Base-by-base conservation (phyloP, 305 asterid genomes). In the Fraxinus nigra region DNA sequence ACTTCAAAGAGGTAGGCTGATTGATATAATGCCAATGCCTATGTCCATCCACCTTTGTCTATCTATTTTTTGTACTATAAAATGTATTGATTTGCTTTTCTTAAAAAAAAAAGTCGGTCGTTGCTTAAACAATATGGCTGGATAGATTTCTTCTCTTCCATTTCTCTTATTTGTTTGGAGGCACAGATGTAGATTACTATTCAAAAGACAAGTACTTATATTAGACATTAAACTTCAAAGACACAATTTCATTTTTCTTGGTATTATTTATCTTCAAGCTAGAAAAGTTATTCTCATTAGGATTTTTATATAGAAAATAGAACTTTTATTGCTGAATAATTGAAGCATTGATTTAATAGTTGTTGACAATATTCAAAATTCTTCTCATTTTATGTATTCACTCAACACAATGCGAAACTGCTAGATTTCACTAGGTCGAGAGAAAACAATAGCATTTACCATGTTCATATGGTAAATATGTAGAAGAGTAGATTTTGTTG, bases 1-100 rank as follows among this genome's bases (percentile, higher is more conserved):
- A 85, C 84, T 70, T 72, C 94, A 26, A 95, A 93, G 89, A 92
- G 95, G 99, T 94, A 88, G 76, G 32, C 14, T 75, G 35, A 65
- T 40, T 40, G 48, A 26, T 28, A 56, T 20, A 30, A 20, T 16
- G 38, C 10, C 14, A 28, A 7, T 26, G 54, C 20, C 72, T 34
- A 48, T 81, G 7, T 72, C 69, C 35, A 20, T 22, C 11, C n/a
- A 7, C 72, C 72, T 63, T 63, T 9, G 18, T 56, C 67, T 8
- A 61, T 63, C 72, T 9, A 63, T 63, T 63, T 63, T 9, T 63
- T 33, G 70, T 22, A 59, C 70, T 22, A 59, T 59, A n/a, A 54
- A 16, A 54, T 46, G 65, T 24, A 54, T 54, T n/a, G 24, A 54
- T 51, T 14, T n/a, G 26, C 22, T 4, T 54, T 54, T 18, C 48